Percentiles rank a stretch among this genome's conserved stretches.
These are phyloP conservation scores for Vararia minispora DNA, from an alignment of 768 basidiomycete species.

Conservation along the genomic window DNA sequence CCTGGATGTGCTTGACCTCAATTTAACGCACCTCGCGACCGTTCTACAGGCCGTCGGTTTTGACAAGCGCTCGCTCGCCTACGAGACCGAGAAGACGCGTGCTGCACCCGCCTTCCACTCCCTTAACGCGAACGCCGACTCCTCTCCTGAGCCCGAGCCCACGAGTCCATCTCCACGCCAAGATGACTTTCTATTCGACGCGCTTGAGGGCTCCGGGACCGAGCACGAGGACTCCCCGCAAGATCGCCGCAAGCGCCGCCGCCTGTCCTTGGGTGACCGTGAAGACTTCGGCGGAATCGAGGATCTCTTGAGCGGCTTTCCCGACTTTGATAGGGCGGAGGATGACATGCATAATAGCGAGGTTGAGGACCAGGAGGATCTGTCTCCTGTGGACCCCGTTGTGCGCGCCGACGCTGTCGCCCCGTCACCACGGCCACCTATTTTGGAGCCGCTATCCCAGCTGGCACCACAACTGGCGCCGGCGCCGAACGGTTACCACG, in stretches of 20 bases:
- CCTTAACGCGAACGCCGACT: constrained; percentile 43
- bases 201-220: constrained; percentile 3
- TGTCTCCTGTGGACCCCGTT: constrained; percentile 4
- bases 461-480: not conserved
- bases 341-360: constrained; percentile 5
- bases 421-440: no score
- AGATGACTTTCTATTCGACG: constrained; percentile 15
- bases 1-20: constrained; percentile 35
- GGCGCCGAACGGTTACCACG: not conserved
- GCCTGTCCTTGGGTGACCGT: constrained; percentile 17
- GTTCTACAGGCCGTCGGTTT: constrained; percentile 54
- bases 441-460: constrained; percentile 3
- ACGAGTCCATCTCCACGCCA: constrained; percentile 3
- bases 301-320: constrained; percentile 67
- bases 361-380: constrained; percentile 7
- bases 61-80: constrained; percentile 23
- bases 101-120: constrained; percentile 73
- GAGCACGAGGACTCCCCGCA: constrained; percentile 18
- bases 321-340: constrained; percentile 42
- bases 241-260: constrained; percentile 15
- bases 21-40: constrained; percentile 59
- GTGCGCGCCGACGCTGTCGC: no score
- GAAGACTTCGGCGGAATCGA: constrained; percentile 68
- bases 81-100: constrained; percentile 44
- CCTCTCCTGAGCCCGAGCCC: constrained; percentile 4